Evolutionary conservation across 1,284 basidiomycete genomes (phyloP), one percentile per base, ranked within the genome.

Genomic region (Entoloma clypeatum): DNA sequence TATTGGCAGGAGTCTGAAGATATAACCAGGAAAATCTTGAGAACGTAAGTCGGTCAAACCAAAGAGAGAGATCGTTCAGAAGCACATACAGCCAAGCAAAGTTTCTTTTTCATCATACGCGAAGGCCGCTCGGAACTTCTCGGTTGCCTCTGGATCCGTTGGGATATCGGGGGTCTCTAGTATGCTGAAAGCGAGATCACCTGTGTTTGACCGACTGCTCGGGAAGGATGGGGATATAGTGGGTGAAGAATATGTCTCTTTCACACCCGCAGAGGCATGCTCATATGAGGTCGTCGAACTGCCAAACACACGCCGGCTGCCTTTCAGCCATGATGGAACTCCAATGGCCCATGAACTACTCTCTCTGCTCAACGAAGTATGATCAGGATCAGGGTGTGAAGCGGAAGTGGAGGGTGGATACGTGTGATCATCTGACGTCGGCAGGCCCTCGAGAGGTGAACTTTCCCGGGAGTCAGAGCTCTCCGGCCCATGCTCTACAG

Each of bases 21-120:
- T 71, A 59, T 87, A 93, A 11, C 91, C 92, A 26, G 87, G 77
- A 61, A 93, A 91, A 59, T 89, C 92, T 95, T 55, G 8, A 41
- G 8, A 39, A 39, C 18, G 25, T 41, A 9, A 19, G 24, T 33
- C 17, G 40, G 36, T 30, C 10, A 13, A 14, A 27, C n/a, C n/a
- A 34, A 34, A 27, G 5, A 30, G 14, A 18, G 27, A 18, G 42
- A 17, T 33, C 31, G n/a, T 7, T 4, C 16, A 45, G 50, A 28
- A 33, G 36, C 38, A 75, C 88, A 59, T 59, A 92, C 92, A 86
- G 55, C 91, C 90, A 41, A 94, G 71, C 24, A 95, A 60, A n/a
- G 65, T 74, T 64, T 96, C 92, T 57, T 81, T 88, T 45, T 91
- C 88, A 46, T 88, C 83, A 46, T 94, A 81, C 0, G 91, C 87